phyloP scores from a whole-genome alignment of 768 basidiomycete genomes.

The Daedaleopsis sinensis region DNA sequence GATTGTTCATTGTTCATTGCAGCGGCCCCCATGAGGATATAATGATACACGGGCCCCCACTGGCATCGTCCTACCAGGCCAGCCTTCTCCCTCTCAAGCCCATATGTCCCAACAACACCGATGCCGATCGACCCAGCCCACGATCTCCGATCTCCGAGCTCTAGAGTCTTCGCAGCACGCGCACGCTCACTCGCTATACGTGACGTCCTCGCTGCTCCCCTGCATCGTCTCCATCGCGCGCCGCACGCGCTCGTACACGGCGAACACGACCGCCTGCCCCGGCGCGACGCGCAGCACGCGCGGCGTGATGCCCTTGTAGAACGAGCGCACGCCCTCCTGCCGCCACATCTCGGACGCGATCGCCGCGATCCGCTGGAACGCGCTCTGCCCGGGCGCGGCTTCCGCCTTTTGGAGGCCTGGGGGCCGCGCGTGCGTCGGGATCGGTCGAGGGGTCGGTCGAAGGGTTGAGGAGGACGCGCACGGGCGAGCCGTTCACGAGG shows the following conservation, averaged over 20 bases:
- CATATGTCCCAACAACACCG: too few species aligned
- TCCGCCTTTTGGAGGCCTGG: conserved; percentile 85
- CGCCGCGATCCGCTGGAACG: conserved; percentile 74
- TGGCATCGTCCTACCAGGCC: too few species aligned
- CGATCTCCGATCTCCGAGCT: too few species aligned
- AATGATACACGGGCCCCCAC: too few species aligned
- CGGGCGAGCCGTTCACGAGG: not conserved
- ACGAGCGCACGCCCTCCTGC: conserved; percentile 83
- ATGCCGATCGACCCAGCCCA: too few species aligned
- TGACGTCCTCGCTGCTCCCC: conserved; percentile 60
- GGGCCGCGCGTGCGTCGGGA: not conserved
- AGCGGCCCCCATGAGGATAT: too few species aligned
- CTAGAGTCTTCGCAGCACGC: not conserved
- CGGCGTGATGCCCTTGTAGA: conserved; percentile 99
- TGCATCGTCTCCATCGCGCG: conserved; percentile 68
- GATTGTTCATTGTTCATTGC: too few species aligned
- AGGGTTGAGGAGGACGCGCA: too few species aligned
- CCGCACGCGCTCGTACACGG: conserved; percentile 93
- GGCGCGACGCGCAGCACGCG: conserved; percentile 95
- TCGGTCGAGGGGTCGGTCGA: not conserved
- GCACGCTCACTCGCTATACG: conserved; percentile 60
- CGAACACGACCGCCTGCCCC: conserved; percentile 96
- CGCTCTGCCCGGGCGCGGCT: conserved; percentile 71
- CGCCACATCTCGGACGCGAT: conserved; percentile 95
- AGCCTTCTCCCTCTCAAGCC: too few species aligned